These are phyloP conservation scores for Pseudozyma thailandica DNA, from an alignment of 1,284 basidiomycete genomes.

Conservation along the genomic window DNA sequence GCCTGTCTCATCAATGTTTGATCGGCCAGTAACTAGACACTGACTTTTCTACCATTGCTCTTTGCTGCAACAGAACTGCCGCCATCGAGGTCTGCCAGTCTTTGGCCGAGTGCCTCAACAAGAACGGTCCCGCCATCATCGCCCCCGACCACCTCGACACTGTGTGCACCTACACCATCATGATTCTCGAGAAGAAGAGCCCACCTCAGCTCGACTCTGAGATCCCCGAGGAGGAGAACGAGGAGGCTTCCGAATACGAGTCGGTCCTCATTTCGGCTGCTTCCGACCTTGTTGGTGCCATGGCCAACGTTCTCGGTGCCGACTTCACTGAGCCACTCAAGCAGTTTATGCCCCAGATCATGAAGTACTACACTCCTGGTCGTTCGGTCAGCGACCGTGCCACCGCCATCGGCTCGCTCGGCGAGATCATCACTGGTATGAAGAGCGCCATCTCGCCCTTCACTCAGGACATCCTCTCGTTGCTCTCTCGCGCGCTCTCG, in stretches of 20 bases:
- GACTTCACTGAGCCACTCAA: constrained; percentile 88
- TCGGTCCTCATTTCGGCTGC: constrained; percentile 93
- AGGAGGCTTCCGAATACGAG: constrained; percentile 90
- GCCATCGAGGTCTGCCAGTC: constrained; percentile 86
- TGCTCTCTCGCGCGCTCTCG: constrained; percentile 74
- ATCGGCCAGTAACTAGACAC: constrained; percentile 3
- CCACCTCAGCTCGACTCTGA: constrained; percentile 94
- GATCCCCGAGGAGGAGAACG: constrained; percentile 78
- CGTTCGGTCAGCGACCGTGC: constrained; percentile 91
- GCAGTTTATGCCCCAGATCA: constrained; percentile 87
- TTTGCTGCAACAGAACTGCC: constrained; percentile 75
- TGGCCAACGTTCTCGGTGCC: constrained; percentile 84
- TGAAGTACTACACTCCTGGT: constrained; percentile 88
- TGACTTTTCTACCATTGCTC: constrained; percentile 11
- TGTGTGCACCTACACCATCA: constrained; percentile 65
- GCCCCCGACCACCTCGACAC: constrained; percentile 73
- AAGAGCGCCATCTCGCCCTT: constrained; percentile 85
- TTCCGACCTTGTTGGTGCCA: constrained; percentile 89
- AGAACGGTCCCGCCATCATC: constrained; percentile 83
- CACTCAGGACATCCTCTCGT: constrained; percentile 73
- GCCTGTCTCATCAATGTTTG: neutral
- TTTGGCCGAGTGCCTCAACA: constrained; percentile 88
- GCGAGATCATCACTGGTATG: constrained; percentile 94
- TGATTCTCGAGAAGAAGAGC: constrained; percentile 78
- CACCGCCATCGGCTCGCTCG: constrained; percentile 90